Base-by-base conservation (phyloP, 202 grass and related monocot genomes). In the Dendrocalamus latiflorus region DNA sequence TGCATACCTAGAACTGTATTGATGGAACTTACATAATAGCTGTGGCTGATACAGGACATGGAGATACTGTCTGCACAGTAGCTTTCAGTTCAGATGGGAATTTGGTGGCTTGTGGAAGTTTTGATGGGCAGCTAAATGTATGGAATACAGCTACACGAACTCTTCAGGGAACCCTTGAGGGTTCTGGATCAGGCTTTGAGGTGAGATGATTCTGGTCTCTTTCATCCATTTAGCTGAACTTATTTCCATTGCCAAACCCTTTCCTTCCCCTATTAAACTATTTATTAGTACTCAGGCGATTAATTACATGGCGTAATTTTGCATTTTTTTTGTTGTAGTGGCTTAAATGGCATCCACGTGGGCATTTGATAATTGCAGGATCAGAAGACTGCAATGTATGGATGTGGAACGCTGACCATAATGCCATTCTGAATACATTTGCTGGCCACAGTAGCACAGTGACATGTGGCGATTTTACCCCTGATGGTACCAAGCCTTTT, bases 331-430 rank as follows among this genome's bases (percentile, higher is more conserved):
- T 74, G 66, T 76, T 81, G 75, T 68, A 98, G 96, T 99, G 96
- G 96, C 74, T 99, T 63, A 99, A 80, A 92, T 99, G 96, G 93
- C 93, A 95, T 76, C 87, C 93, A 57, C 82, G 86, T 2, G 96
- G 96, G 39, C 89, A 95, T 49, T 69, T 95, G 85, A 63, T 99
- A 84, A 89, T 99, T 60, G 93, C 91, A 42, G 96, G 96, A 34
- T 99, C 96, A 65, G 91, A 90, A 88, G 96, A 99, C 70, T 80
- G 83, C 63, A 95, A 84, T 84, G 49, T 95, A 68, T 99, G 88
- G 77, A 90, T 95, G 96, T 99, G 96, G 96, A 99, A 95, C 59
- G 87, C 85, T 76, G 96, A 95, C 50, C 92, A 79, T 68, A 75
- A 56, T 69, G 22, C 37, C 25, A 81, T 85, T 59, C 33, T 95